Conservation (phyloP, 768 basidiomycete species). For the Amanita pseudoporphyria region DNA sequence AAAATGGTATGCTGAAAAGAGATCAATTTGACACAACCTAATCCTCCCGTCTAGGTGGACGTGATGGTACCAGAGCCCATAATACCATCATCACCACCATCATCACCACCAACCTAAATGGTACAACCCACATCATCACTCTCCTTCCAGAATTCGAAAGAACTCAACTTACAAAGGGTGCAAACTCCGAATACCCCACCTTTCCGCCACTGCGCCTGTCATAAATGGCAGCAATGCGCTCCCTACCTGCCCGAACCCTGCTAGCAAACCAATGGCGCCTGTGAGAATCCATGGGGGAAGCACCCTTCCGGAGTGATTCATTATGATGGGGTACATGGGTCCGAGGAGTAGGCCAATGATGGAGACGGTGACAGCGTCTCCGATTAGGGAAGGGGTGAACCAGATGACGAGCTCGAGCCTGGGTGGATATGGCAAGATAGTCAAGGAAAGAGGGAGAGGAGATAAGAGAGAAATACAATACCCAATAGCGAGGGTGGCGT, state of each 20-base stretch:
- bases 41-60: constrained; percentile 11
- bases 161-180: constrained; percentile 46
- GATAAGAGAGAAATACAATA: constrained; percentile 18
- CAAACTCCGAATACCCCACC: constrained; percentile 48
- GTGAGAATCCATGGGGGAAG: constrained; percentile 64
- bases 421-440: background rate
- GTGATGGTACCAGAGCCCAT: constrained; percentile 41
- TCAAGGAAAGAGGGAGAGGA: background rate
- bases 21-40: background rate
- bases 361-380: constrained; percentile 53
- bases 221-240: constrained; percentile 66
- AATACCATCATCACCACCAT: constrained; percentile 48
- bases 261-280: constrained; percentile 59
- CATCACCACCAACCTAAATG: constrained; percentile 44
- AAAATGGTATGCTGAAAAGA: no score
- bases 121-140: background rate
- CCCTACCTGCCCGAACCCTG: constrained; percentile 62
- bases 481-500: constrained; percentile 41
- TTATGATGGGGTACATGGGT: constrained; percentile 64
- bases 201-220: constrained; percentile 57
- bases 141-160: background rate
- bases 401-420: constrained; percentile 62
- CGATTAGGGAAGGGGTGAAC: constrained; percentile 58
- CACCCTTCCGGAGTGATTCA: constrained; percentile 61
- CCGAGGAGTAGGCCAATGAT: constrained; percentile 63